Percentiles rank a stretch among this genome's conserved stretches.
Evolutionary conservation across 2,329 filamentous ascomycete species (phyloP).

Genomic region (Capronia epimyces): DNA sequence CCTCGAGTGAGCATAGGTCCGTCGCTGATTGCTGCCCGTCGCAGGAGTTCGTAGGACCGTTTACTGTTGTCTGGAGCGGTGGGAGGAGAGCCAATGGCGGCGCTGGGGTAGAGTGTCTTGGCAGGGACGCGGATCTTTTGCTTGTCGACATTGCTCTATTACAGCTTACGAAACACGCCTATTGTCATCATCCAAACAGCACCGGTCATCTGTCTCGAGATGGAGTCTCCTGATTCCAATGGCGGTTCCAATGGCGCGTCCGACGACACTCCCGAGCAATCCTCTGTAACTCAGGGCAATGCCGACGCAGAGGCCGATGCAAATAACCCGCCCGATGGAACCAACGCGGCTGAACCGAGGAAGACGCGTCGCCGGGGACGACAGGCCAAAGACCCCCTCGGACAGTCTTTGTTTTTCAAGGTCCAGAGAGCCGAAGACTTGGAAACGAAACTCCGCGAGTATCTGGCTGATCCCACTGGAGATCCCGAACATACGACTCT

Average conservation of each 20-base stretch:
- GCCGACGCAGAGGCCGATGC: background rate
- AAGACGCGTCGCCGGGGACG: slow-evolving; percentile 16
- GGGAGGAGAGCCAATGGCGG: slow-evolving; percentile 3
- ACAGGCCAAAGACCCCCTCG: slow-evolving; percentile 26
- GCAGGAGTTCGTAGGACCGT: background rate
- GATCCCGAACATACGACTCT: slow-evolving; percentile 26
- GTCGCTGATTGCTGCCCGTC: background rate
- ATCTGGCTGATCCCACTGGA: slow-evolving; percentile 20
- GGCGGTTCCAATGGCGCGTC: background rate
- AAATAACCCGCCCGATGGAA: background rate
- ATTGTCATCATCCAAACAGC: slow-evolving; percentile 2
- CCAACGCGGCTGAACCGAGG: background rate
- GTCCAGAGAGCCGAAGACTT: slow-evolving; percentile 24
- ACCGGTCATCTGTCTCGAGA: background rate
- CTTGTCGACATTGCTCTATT: slow-evolving; percentile 14
- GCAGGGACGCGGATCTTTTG: slow-evolving; percentile 12
- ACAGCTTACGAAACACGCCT: slow-evolving; percentile 12
- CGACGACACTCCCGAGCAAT: background rate
- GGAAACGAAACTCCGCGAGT: slow-evolving; percentile 19
- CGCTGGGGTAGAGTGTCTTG: slow-evolving; percentile 8
- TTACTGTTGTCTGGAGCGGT: background rate
- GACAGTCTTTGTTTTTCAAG: slow-evolving; percentile 20
- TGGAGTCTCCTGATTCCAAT: slow-evolving; percentile 5
- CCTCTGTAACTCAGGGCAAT: background rate
- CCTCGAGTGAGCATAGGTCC: background rate